Evolutionary conservation across 768 basidiomycete genomes (phyloP).

Genomic region (Russula ochroleuca): DNA sequence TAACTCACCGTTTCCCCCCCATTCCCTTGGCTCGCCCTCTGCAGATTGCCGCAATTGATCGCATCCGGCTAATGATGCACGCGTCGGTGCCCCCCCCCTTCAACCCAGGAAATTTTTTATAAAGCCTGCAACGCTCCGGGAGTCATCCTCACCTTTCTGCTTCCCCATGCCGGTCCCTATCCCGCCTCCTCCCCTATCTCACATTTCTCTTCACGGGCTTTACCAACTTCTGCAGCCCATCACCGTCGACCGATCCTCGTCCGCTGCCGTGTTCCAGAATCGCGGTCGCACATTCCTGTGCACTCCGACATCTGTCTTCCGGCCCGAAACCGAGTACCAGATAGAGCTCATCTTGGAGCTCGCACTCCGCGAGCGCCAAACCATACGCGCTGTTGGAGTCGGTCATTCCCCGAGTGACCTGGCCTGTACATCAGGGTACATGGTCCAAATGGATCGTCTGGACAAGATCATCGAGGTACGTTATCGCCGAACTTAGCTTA

Average conservation of each 20-base stretch:
- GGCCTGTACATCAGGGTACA: constrained; percentile 82
- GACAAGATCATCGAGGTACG: constrained; percentile 74
- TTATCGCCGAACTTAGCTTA: constrained; percentile 24
- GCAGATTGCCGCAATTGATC: constrained; percentile 27
- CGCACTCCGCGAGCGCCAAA: constrained; percentile 64
- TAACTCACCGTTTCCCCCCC: not conserved
- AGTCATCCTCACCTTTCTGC: not conserved
- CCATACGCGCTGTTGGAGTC: constrained; percentile 78
- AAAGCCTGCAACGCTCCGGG: constrained; percentile 12
- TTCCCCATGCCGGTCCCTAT: constrained; percentile 21
- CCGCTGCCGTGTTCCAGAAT: constrained; percentile 60
- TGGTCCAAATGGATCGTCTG: constrained; percentile 75
- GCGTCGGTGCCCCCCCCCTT: not conserved
- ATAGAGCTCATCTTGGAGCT: constrained; percentile 76
- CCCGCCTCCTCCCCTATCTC: constrained; percentile 32
- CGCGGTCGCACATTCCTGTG: constrained; percentile 84
- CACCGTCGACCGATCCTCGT: constrained; percentile 42
- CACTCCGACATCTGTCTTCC: constrained; percentile 64
- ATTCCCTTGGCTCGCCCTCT: constrained; percentile 16
- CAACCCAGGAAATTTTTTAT: constrained; percentile 13
- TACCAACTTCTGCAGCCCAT: constrained; percentile 53
- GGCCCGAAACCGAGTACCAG: constrained; percentile 64
- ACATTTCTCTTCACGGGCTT: constrained; percentile 46
- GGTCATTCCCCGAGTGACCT: constrained; percentile 95
- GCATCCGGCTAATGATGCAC: constrained; percentile 18